These are phyloP conservation scores for Taxillus chinensis DNA, from an alignment of 164 flowering plant species.

Conservation along the genomic window DNA sequence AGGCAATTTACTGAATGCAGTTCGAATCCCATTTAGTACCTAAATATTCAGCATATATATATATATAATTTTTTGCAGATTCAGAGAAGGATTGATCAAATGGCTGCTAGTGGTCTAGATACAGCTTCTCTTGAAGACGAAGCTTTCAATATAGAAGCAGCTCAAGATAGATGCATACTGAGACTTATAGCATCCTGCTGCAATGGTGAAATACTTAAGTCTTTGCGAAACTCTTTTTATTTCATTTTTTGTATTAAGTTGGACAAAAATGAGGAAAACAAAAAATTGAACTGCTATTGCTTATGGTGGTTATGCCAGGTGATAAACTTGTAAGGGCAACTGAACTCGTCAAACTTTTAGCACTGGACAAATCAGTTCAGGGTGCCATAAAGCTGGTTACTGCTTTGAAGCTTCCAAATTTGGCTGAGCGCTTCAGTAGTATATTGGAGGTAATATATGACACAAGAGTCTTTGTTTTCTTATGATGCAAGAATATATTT, in stretches of 20 bases:
- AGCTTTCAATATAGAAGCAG: constrained; percentile 61
- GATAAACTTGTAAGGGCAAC: constrained; percentile 87
- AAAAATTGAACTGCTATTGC: too few relatives aligned
- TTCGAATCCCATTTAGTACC: background rate
- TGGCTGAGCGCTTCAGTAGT: constrained; percentile 75
- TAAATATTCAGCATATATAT: background rate
- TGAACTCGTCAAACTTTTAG: constrained; percentile 75
- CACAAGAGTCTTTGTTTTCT: background rate
- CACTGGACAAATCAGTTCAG: constrained; percentile 72
- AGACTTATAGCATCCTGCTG: constrained; percentile 91
- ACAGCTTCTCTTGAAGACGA: constrained; percentile 60
- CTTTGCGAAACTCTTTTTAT: background rate
- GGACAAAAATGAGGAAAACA: too few relatives aligned
- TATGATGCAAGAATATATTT: background rate
- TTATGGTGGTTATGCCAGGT: constrained; percentile 38
- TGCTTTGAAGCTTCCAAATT: constrained; percentile 71
- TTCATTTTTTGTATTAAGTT: background rate
- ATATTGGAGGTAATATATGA: constrained; percentile 57
- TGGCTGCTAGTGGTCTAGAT: constrained; percentile 42
- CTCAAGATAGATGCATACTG: constrained; percentile 84
- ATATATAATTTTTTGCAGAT: constrained; percentile 24
- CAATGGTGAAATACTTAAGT: constrained; percentile 42
- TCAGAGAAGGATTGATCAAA: constrained; percentile 52
- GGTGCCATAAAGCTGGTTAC: constrained; percentile 93
- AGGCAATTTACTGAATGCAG: background rate